Evolutionary conservation across 2,329 filamentous ascomycete species (phyloP), one percentile per base, ranked within the genome.

Genomic region (Monosporascus sp.): DNA sequence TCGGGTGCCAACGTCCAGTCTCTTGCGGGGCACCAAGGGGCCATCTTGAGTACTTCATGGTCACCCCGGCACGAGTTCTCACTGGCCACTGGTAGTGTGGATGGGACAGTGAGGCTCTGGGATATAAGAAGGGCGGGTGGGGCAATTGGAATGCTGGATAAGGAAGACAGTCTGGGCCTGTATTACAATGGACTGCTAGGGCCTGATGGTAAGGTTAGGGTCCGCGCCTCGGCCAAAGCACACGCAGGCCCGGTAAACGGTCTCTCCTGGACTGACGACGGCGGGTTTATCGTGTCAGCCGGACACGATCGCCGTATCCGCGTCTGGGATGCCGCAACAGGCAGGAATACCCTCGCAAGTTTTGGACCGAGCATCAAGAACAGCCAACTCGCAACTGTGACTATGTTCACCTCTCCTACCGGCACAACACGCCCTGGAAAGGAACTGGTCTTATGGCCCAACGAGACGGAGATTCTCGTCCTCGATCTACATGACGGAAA

Each of bases 291-390:
- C 18, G 77, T 97, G 14, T 90, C 88, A 1, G 81, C 89, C 2
- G 92, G 91, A 0, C 88, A 95, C 53, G 94, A 97, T 67, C 80
- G 89, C 48, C 83, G 87, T 8, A 86, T 97, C 57, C 82, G 92
- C 5, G 89, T 97, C 1, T 97, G 93, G 93, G 82, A 96, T 65
- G 83, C 88, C 2, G 78, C 78, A 0, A 89, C 83, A 0, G 90
- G 91, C 2, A 87, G 87, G 18, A 97, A 97, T 68, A 95, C 89
- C 0, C 81, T 97, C 6, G 89, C 88, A 0, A 92, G 87, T 67
- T 97, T 97, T 65, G 91, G 91, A 0, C 89, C 92, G 1, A 79
- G 85, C 27, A 79, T 97, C 41, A 86, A 85, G 47, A 97, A 97
- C 67, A 78, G 74, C 59, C 84, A 80, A 60, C 74, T 86, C 5